Conservation (phyloP, 2,329 filamentous ascomycete species). For the Sordariomycetes sp. region DNA sequence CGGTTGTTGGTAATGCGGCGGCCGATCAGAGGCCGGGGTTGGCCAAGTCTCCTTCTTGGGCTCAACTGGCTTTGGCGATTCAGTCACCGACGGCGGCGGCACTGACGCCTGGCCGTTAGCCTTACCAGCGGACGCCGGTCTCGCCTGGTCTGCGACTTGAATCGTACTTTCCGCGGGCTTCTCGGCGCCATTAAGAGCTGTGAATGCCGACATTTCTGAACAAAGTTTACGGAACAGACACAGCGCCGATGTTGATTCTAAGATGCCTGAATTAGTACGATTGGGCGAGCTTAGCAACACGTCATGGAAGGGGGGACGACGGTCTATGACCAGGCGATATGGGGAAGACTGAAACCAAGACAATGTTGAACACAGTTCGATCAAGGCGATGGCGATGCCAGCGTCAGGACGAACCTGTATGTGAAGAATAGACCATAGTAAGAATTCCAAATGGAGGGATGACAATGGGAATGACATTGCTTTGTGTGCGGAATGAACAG, state of each 20-base stretch:
- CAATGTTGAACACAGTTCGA: not conserved
- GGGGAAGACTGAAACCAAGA: not conserved
- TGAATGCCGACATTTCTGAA: slow-evolving; percentile 33
- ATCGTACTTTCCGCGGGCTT: slow-evolving; percentile 22
- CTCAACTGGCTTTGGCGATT: slow-evolving; percentile 10
- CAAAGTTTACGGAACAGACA: not conserved
- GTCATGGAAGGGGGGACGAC: not conserved
- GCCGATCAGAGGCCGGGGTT: slow-evolving; percentile 24
- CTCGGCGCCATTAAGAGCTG: slow-evolving; percentile 35
- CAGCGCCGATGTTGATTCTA: not conserved
- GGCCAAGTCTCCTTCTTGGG: slow-evolving; percentile 25
- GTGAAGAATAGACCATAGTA: not conserved
- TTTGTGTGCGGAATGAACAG: not conserved
- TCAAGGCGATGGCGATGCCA: not conserved
- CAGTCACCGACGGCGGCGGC: slow-evolving; percentile 8
- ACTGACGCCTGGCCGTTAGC: not conserved
- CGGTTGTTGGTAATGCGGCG: slow-evolving; percentile 22
- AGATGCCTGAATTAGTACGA: not conserved
- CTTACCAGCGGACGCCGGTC: slow-evolving; percentile 2
- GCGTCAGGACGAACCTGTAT: not conserved
- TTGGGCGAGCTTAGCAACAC: not conserved
- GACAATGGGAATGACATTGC: not conserved
- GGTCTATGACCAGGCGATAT: not conserved
- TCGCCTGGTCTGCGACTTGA: slow-evolving; percentile 5
- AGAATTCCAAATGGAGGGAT: not conserved